Conservation (phyloP, 106 monocot genomes). For the Dioscorea dumetorum region DNA sequence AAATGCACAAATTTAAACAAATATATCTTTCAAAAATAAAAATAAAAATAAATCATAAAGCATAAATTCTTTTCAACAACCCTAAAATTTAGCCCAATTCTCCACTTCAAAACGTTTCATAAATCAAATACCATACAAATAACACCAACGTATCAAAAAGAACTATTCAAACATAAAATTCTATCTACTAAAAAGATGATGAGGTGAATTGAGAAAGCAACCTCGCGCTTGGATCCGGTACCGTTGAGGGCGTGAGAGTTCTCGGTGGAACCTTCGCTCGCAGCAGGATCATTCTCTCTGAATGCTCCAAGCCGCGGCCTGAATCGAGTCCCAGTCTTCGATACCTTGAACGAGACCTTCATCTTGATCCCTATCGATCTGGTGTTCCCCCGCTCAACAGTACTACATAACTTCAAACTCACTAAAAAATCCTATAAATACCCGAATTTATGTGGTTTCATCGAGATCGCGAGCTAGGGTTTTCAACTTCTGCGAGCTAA, state of each 20-base stretch:
- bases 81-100: not conserved
- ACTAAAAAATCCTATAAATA: too few species aligned
- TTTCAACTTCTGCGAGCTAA: too few species aligned
- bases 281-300: not conserved
- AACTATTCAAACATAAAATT: not conserved
- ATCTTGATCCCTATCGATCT: slow-evolving; percentile 8
- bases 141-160: not conserved
- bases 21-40: not conserved
- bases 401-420: too few species aligned
- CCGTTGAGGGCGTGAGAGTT: not conserved
- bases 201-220: slow-evolving; percentile 1
- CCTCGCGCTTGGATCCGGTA: slow-evolving; percentile 14
- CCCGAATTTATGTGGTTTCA: too few species aligned
- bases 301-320: slow-evolving; percentile 1
- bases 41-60: not conserved
- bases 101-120: not conserved
- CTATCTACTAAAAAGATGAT: not conserved
- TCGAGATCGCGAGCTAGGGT: too few species aligned
- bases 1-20: not conserved
- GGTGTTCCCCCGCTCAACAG: too few species aligned
- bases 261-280: not conserved
- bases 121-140: not conserved
- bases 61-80: not conserved
- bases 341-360: slow-evolving; percentile 63
- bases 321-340: slow-evolving; percentile 45